These are phyloP conservation scores for Globisporangium uncinulatum DNA, from an alignment of 352 stramenopile genomes.

Conservation along the genomic window DNA sequence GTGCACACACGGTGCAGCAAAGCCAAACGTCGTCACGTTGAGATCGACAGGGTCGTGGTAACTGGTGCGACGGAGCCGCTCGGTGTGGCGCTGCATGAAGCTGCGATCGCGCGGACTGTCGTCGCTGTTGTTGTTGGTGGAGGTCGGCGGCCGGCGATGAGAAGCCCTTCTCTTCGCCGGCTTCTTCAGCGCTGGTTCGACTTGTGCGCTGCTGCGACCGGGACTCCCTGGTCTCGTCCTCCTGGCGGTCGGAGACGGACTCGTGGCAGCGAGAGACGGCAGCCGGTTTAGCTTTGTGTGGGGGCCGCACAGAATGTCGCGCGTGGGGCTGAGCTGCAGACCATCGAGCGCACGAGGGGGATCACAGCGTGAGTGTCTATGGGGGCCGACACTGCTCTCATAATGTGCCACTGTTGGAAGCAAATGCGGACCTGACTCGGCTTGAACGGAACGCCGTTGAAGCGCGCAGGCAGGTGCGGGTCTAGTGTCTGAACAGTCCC, in stretches of 20 bases:
- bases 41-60: conserved; percentile 1
- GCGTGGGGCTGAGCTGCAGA: conserved; percentile 36
- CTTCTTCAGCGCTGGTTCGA: conserved; percentile 15
- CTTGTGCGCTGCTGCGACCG: background rate
- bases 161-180: background rate
- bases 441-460: conserved; percentile 59
- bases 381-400: too few relatives aligned
- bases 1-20: too few relatives aligned
- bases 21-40: background rate
- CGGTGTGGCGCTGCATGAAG: conserved; percentile 3
- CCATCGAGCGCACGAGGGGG: too few relatives aligned
- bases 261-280: conserved; percentile 25
- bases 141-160: too few relatives aligned
- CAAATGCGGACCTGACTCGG: conserved; percentile 50
- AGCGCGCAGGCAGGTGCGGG: conserved; percentile 48
- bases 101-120: conserved; percentile 1
- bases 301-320: conserved; percentile 40
- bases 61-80: background rate
- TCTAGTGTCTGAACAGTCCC: conserved; percentile 26
- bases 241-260: background rate
- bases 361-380: too few relatives aligned
- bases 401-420: too few relatives aligned
- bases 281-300: conserved; percentile 48
- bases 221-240: background rate
- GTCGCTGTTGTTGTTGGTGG: conserved; percentile 11